Conservation (phyloP, 805 yeast species). For the Sugiyamaella boreocaroliniensis region DNA sequence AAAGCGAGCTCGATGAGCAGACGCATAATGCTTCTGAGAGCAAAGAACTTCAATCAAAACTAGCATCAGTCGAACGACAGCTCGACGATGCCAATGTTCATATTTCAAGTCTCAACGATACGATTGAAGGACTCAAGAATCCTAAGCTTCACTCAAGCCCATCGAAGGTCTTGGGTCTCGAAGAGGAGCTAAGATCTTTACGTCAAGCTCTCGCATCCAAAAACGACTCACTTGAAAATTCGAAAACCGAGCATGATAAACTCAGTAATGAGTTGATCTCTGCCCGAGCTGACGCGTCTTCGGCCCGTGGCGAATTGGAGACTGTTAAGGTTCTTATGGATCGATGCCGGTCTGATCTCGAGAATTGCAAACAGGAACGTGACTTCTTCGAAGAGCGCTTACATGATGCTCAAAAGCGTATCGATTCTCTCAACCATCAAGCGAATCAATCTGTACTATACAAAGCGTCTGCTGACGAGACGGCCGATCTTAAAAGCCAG, state of each 20-base stretch:
- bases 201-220: slow-evolving; percentile 1
- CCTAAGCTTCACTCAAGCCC: not conserved
- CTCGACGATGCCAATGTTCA: not conserved
- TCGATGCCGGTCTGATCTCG: slow-evolving; percentile 11
- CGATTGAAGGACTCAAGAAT: not conserved
- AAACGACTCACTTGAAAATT: not conserved
- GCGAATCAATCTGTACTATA: slow-evolving; percentile 15
- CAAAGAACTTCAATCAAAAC: not conserved
- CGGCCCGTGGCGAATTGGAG: slow-evolving; percentile 7
- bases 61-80: not conserved
- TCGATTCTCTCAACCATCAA: slow-evolving; percentile 1
- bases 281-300: not conserved
- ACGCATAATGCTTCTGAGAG: not conserved
- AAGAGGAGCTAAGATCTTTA: not conserved
- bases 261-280: not conserved
- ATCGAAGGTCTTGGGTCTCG: slow-evolving; percentile 1
- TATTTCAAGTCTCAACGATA: not conserved
- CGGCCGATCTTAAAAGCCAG: slow-evolving; percentile 33
- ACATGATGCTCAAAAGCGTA: slow-evolving; percentile 4
- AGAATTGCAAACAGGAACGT: slow-evolving; percentile 14
- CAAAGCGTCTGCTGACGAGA: slow-evolving; percentile 19
- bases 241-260: not conserved
- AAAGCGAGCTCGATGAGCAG: slow-evolving; percentile 1
- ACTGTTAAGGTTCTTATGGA: slow-evolving; percentile 11
- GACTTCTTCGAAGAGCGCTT: slow-evolving; percentile 12